These are phyloP conservation scores for Symbiodinium pilosum DNA, from an alignment of 73 alveolate genomes.

Conservation along the genomic window DNA sequence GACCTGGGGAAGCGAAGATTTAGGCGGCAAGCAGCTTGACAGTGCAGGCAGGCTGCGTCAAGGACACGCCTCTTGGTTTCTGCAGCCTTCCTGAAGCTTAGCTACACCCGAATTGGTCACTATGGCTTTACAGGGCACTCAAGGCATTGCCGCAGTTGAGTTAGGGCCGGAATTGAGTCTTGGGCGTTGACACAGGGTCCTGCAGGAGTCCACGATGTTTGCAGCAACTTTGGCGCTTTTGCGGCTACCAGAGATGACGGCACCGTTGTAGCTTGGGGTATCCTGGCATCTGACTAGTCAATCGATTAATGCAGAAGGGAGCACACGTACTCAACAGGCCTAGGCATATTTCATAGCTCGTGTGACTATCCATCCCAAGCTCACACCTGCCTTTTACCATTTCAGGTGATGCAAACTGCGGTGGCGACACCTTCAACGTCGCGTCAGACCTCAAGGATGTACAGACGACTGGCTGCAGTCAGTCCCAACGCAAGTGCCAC, in stretches of 20 bases:
- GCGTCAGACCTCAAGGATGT: slow-evolving; percentile 17
- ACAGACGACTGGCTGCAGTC: neutral
- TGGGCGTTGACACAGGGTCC: neutral
- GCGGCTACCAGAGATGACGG: slow-evolving; percentile 86
- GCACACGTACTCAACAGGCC: too few species aligned
- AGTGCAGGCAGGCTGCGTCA: slow-evolving; percentile 35
- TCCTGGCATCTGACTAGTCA: neutral
- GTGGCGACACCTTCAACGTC: slow-evolving; percentile 40
- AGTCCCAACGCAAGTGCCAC: too few species aligned
- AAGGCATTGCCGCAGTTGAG: neutral
- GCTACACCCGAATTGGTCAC: neutral
- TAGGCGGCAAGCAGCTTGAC: slow-evolving; percentile 70
- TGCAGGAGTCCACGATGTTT: slow-evolving; percentile 42
- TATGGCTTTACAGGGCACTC: too few species aligned
- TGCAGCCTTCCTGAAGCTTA: neutral
- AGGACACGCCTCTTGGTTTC: neutral
- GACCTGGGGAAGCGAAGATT: slow-evolving; percentile 51
- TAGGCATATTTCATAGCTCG: too few species aligned
- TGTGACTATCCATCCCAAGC: neutral
- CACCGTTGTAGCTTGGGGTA: slow-evolving; percentile 69
- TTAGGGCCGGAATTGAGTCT: neutral
- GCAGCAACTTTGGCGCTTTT: slow-evolving; percentile 76
- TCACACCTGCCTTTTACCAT: neutral
- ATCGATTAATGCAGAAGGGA: too few species aligned
- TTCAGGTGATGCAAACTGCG: slow-evolving; percentile 47